Evolutionary conservation across 2,329 filamentous ascomycete species (phyloP), one percentile per base, ranked within the genome.

Genomic region (Thermoascus crustaceus): DNA sequence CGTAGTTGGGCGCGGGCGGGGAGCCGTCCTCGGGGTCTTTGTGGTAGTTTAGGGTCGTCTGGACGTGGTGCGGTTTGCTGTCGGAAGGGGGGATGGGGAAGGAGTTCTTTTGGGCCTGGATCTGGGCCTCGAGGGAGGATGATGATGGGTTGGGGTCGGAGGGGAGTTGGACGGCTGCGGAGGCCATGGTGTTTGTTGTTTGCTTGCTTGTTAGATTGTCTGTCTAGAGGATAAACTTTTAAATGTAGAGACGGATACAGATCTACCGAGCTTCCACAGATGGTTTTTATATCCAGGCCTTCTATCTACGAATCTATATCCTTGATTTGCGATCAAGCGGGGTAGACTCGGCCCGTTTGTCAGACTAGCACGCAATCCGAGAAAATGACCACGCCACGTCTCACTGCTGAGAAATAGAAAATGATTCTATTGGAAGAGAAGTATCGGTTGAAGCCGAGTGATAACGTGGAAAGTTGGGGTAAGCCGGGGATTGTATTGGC

Each of bases 21-120:
- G 45, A 69, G 18, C 57, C 65, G 36, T 65, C 58, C 9, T 54
- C 54, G 22, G 66, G 50, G 25, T 63, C 59, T 48, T 67, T 67
- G 25, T 64, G 60, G 49, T 69, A 71, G 41, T 69, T 68, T 30
- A 71, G 57, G 3, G 55, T 62, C 14, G 66, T 63, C 35, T 60
- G 57, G 38, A 68, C 61, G 37, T 57, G 50, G 27, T 54, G 54
- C 4, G 50, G 53, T 5, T 46, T 47, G 2, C 22, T 29, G 4
- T 55, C 47, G 4, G 39, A 24, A n/a, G 47, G 20, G 3, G 40
- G 40, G 1, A 45, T 30, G 6, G 35, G 14, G 17, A 47, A 35
- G 8, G 41, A 44, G 11, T 35, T 30, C 13, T 49, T n/a, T n/a
- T n/a, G n/a, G n/a, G n/a, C n/a, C n/a, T n/a, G n/a, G n/a, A n/a